phyloP scores from a whole-genome alignment of 345 rosid genomes.

The Salix arbutifolia region DNA sequence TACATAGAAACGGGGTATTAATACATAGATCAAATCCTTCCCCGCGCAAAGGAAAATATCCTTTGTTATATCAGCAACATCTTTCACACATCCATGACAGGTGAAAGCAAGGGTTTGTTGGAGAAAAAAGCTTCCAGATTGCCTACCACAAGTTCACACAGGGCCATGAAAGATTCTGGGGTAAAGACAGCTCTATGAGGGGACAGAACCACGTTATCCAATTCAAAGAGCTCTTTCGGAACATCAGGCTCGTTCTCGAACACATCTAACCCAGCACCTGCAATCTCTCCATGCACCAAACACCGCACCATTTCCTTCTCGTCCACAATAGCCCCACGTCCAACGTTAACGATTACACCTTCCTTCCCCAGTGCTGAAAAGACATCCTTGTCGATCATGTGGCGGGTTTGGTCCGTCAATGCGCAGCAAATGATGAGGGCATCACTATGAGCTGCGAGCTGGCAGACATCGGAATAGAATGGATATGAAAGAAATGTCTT shows the following conservation, averaged over 20 bases:
- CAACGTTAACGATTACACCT: conserved; percentile 52
- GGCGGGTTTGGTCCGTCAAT: conserved; percentile 44
- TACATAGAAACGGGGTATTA: background rate
- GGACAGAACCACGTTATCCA: conserved; percentile 76
- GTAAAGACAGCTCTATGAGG: conserved; percentile 56
- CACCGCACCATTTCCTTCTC: conserved; percentile 61
- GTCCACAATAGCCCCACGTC: conserved; percentile 50
- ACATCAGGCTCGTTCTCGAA: conserved; percentile 68
- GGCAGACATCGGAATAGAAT: conserved; percentile 26
- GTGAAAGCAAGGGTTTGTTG: conserved; percentile 41
- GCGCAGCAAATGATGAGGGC: conserved; percentile 46
- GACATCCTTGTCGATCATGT: conserved; percentile 41
- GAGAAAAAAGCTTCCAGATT: conserved; percentile 69
- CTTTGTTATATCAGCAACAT: conserved; percentile 14
- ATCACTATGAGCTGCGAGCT: conserved; percentile 42
- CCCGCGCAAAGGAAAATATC: conserved; percentile 6
- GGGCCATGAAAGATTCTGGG: conserved; percentile 39
- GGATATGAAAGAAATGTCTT: conserved; percentile 33
- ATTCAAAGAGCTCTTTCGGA: conserved; percentile 40
- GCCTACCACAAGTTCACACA: conserved; percentile 34
- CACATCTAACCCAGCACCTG: conserved; percentile 82
- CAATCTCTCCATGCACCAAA: conserved; percentile 52
- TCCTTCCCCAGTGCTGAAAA: conserved; percentile 38
- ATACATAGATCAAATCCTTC: background rate
- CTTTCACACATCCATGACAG: conserved; percentile 8